Conservation (phyloP, 1,284 basidiomycete species). For the Schizophyllum amplum region DNA sequence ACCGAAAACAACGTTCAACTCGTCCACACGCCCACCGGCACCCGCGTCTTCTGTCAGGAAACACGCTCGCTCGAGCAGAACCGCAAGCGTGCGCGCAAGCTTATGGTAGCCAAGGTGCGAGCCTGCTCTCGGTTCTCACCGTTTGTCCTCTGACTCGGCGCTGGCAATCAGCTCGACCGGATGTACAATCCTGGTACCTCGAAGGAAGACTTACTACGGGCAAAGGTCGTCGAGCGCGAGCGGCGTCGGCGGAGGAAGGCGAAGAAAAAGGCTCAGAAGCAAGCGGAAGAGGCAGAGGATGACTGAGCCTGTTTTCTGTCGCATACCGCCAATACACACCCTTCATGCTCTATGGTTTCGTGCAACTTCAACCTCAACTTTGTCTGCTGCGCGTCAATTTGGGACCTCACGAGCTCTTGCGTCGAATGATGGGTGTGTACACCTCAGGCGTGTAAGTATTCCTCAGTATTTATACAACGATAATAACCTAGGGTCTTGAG, state of each 20-base stretch:
- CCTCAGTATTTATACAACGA: background rate
- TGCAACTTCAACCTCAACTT: background rate
- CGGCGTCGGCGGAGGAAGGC: conserved; percentile 62
- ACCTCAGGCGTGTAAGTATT: background rate
- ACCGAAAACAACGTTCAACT: conserved; percentile 79
- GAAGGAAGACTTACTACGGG: conserved; percentile 54
- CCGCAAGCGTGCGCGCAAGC: conserved; percentile 58
- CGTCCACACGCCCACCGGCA: conserved; percentile 68
- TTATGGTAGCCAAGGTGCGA: conserved; percentile 64
- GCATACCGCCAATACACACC: background rate
- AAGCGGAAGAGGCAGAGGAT: background rate
- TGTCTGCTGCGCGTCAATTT: too few species aligned
- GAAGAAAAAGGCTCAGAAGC: conserved; percentile 35
- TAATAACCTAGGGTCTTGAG: background rate
- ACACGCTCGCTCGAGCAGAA: conserved; percentile 69
- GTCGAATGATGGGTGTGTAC: background rate
- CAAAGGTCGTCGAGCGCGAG: conserved; percentile 65
- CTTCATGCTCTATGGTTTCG: background rate
- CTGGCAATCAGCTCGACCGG: conserved; percentile 73
- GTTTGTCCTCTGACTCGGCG: too few species aligned
- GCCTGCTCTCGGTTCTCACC: too few species aligned
- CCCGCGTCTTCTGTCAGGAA: conserved; percentile 72
- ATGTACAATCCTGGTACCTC: conserved; percentile 68
- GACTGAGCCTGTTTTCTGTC: background rate
- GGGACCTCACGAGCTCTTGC: too few species aligned